Evolutionary conservation across 352 stramenopile species (phyloP).

Genomic region (Pythium aquatile): DNA sequence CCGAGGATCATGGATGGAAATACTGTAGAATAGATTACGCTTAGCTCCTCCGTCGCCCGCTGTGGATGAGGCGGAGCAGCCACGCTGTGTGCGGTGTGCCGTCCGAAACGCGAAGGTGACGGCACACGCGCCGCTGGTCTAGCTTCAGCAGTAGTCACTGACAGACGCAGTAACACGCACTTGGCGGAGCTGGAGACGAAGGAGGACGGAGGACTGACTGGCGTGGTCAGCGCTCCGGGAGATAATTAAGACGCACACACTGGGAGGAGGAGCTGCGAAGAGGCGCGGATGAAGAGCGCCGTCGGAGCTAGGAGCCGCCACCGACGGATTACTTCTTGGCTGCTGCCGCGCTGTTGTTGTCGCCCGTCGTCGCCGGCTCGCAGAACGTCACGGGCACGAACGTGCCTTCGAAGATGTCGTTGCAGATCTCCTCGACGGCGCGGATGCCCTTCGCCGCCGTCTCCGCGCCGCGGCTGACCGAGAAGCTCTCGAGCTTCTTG

Average conservation of each 20-base stretch:
- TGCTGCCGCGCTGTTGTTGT: constrained; percentile 7
- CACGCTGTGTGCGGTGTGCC: not conserved
- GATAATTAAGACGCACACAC: constrained; percentile 5
- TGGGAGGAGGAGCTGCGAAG: not conserved
- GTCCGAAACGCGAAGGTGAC: not conserved
- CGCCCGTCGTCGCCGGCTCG: constrained; percentile 28
- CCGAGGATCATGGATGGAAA: not conserved
- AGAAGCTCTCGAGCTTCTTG: constrained; percentile 83
- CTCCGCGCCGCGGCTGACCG: constrained; percentile 62
- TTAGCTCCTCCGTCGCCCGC: not conserved
- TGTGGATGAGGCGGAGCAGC: not conserved
- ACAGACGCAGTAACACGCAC: too few relatives aligned
- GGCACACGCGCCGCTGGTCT: not conserved
- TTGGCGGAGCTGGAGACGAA: not conserved
- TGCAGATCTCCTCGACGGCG: constrained; percentile 77
- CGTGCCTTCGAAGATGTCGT: constrained; percentile 84
- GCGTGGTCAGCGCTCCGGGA: not conserved
- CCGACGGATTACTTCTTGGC: constrained; percentile 12
- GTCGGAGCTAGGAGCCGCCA: not conserved
- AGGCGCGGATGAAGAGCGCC: not conserved
- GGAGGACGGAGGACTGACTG: not conserved
- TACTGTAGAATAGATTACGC: not conserved
- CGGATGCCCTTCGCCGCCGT: constrained; percentile 79
- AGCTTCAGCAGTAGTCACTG: not conserved
- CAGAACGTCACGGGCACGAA: constrained; percentile 64